A percentile compares a stretch with the other conserved stretches of the same genome.
Conservation (phyloP, 108 stramenopile genomes). For the Cyclotella sp. region DNA sequence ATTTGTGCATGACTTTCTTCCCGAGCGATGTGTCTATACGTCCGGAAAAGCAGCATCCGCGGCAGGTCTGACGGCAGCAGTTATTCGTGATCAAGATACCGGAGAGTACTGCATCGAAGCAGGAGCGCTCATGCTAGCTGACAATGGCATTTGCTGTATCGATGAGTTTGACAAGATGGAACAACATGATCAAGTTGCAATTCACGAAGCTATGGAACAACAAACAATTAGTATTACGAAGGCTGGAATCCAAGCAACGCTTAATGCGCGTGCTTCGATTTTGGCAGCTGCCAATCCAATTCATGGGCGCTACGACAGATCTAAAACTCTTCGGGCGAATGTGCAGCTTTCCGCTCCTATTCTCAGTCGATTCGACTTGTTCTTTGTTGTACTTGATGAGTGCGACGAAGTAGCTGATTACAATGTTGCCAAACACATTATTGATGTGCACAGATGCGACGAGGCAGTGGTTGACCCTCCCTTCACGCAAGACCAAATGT, state of each 20-base stretch:
- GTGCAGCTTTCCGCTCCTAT: conserved; percentile 96
- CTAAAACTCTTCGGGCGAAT: conserved; percentile 96
- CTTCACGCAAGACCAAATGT: conserved; percentile 88
- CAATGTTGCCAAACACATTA: conserved; percentile 94
- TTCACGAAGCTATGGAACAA: conserved; percentile 99
- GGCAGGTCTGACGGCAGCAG: conserved; percentile 98
- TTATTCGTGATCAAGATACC: conserved; percentile 96
- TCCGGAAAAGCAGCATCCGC: conserved; percentile 97
- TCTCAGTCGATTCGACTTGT: conserved; percentile 98
- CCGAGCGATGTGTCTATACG: conserved; percentile 94
- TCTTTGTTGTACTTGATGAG: conserved; percentile 99
- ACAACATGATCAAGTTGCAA: conserved; percentile 94
- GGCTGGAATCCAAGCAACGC: conserved; percentile 98
- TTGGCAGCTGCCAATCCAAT: conserved; percentile 99
- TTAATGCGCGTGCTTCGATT: conserved; percentile 98
- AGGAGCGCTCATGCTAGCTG: conserved; percentile 99
- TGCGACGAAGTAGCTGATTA: conserved; percentile 94
- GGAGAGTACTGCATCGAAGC: conserved; percentile 99
- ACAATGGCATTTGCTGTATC: conserved; percentile 99
- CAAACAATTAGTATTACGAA: conserved; percentile 99
- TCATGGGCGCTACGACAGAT: conserved; percentile 97
- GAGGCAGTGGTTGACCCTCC: conserved; percentile 77
- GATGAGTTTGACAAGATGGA: conserved; percentile 98
- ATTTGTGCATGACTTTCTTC: conserved; percentile 94
- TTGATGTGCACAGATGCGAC: conserved; percentile 90